A percentile compares a stretch with the other conserved stretches of the same genome.
Conservation (phyloP, 768 basidiomycete genomes). For the Phanerochaete sordida region DNA sequence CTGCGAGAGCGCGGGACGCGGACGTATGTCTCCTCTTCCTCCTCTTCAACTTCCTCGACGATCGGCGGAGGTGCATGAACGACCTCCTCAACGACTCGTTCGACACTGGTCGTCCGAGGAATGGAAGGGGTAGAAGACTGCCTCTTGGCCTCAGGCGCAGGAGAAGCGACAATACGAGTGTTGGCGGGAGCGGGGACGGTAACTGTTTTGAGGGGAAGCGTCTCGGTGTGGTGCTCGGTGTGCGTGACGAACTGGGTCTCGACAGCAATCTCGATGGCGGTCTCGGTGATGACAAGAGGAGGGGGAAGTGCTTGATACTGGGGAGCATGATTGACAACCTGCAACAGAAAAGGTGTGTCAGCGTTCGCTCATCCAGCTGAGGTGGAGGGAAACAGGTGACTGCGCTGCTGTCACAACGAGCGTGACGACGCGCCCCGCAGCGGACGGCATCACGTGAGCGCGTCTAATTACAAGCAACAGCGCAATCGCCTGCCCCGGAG, state of each 20-base stretch:
- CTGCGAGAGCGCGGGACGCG: slow-evolving; percentile 18
- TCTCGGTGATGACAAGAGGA: slow-evolving; percentile 48
- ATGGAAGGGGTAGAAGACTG: slow-evolving; percentile 51
- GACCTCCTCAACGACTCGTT: slow-evolving; percentile 59
- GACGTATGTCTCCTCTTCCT: slow-evolving; percentile 19
- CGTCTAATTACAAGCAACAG: slow-evolving; percentile 20
- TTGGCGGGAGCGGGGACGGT: slow-evolving; percentile 74
- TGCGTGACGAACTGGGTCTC: slow-evolving; percentile 47
- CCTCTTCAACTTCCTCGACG: slow-evolving; percentile 41
- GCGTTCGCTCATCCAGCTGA: slow-evolving; percentile 13
- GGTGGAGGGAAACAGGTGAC: slow-evolving; percentile 31
- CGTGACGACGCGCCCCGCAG: slow-evolving; percentile 13
- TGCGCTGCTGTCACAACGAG: slow-evolving; percentile 17
- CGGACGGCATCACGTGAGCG: slow-evolving; percentile 37
- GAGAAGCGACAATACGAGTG: slow-evolving; percentile 71
- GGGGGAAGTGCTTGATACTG: slow-evolving; percentile 38
- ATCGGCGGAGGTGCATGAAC: slow-evolving; percentile 24
- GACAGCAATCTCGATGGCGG: slow-evolving; percentile 47
- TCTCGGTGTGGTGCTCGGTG: slow-evolving; percentile 31
- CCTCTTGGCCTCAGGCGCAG: slow-evolving; percentile 63
- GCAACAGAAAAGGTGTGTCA: slow-evolving; percentile 17
- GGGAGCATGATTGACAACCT: slow-evolving; percentile 16
- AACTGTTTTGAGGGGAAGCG: slow-evolving; percentile 40
- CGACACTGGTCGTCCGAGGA: slow-evolving; percentile 73
- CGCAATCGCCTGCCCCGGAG: slow-evolving; percentile 31